Evolutionary conservation across 139 green algal species (phyloP), one percentile per base, ranked within the genome.

Genomic region (Nannochloris sp.): DNA sequence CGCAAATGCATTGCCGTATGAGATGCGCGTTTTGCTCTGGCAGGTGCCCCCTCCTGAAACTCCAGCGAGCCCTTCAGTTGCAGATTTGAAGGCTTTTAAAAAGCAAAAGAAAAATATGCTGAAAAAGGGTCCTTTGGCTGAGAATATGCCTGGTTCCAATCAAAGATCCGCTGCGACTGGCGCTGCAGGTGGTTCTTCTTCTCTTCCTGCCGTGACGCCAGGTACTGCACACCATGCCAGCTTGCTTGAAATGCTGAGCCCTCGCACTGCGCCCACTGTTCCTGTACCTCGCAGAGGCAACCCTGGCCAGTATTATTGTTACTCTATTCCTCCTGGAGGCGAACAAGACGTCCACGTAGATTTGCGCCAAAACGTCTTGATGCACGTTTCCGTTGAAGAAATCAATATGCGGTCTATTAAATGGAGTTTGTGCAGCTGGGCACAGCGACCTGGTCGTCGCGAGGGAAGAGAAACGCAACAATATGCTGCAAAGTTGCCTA

Each of bases 1-100:
- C 36, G 78, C 73, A 34, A 93, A 93, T 65, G 76, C 79, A 5
- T 71, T 93, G 67, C 87, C 87, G 2, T 92, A 90, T 55, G 67
- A 73, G 31, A 81, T 88, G 67, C 51, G 77, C 24, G 58, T 84
- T 19, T 62, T 84, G 29, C 55, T 85, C 3, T 85, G 78, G 75
- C 78, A 85, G 78, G 67, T 76, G 12, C 9, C 12, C 9, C 48
- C 48, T 34, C 48, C 48, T 39, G 9, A 12, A 9, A 59, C 48
- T 10, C 48, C 12, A 9, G 8, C 48, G 9, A 59, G 9, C 48
- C 12, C 48, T 12, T 12, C 9, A n/a, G n/a, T n/a, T n/a, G n/a
- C n/a, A n/a, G n/a, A n/a, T n/a, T n/a, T n/a, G 12, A 27, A 12
- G 12, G 12, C 9, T 36, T 59, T 12, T 59, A 10, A 12, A 59